Conservation (phyloP, 352 stramenopile genomes). For the Pythium rishiriense region DNA sequence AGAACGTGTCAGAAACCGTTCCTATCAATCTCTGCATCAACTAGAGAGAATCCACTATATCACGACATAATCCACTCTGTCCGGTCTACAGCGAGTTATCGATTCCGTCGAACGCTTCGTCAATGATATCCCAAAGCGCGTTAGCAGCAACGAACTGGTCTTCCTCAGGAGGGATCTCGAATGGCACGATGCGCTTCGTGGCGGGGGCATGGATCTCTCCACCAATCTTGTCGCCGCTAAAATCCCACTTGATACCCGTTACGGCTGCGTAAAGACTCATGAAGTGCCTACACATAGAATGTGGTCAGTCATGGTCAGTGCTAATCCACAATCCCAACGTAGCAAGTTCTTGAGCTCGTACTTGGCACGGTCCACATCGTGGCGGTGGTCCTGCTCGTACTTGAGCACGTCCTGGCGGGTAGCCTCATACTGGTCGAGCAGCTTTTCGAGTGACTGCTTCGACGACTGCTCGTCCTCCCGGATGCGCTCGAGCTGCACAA, state of each 20-base stretch:
- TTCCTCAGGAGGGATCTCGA: conserved; percentile 55
- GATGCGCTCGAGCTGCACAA: conserved; percentile 62
- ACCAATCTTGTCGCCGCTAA: conserved; percentile 47
- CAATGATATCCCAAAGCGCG: conserved; percentile 67
- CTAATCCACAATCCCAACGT: neutral
- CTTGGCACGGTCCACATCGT: conserved; percentile 74
- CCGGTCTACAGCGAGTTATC: conserved; percentile 41
- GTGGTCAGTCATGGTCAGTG: neutral
- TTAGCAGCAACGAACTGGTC: conserved; percentile 64
- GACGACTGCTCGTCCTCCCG: conserved; percentile 69
- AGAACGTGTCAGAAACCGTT: too few relatives aligned
- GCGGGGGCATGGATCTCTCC: conserved; percentile 66
- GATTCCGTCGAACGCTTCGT: conserved; percentile 62
- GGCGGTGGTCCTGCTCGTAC: conserved; percentile 61
- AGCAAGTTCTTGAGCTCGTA: conserved; percentile 16
- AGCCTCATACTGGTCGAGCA: conserved; percentile 72
- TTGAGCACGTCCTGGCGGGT: conserved; percentile 57
- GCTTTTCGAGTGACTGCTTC: conserved; percentile 55
- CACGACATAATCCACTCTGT: neutral
- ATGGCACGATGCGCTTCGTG: conserved; percentile 56
- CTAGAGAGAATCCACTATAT: neutral
- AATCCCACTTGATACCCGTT: conserved; percentile 82
- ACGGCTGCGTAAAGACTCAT: conserved; percentile 77
- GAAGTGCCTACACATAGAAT: conserved; percentile 44
- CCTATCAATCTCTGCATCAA: neutral